Evolutionary conservation across 2,329 filamentous ascomycete species (phyloP).

Genomic region (Scedosporium boydii): DNA sequence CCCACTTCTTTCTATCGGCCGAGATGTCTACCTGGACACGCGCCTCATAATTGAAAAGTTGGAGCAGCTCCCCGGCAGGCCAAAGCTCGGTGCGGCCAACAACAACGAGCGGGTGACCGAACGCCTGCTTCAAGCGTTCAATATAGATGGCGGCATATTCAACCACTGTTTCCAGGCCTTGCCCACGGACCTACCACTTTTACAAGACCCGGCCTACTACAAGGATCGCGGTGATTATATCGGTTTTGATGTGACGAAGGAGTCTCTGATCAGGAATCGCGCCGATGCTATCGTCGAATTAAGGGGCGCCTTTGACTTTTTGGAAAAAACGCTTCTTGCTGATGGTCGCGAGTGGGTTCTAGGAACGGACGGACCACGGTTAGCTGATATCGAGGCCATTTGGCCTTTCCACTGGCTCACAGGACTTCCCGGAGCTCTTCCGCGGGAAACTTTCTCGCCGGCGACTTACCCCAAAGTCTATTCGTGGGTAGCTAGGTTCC

Average conservation of each 20-base stretch:
- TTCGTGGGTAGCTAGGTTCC: constrained; percentile 56
- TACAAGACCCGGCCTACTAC: constrained; percentile 48
- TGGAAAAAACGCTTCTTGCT: constrained; percentile 53
- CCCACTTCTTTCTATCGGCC: constrained; percentile 55
- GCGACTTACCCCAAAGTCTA: constrained; percentile 49
- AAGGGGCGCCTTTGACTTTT: constrained; percentile 39
- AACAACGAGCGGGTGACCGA: constrained; percentile 35
- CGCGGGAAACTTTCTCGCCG: constrained; percentile 38
- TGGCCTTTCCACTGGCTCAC: constrained; percentile 61
- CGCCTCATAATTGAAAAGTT: constrained; percentile 59
- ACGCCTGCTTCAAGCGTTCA: constrained; percentile 45
- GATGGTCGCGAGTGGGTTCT: constrained; percentile 61
- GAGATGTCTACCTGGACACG: constrained; percentile 61
- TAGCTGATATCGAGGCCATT: constrained; percentile 61
- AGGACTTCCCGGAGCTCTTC: constrained; percentile 44
- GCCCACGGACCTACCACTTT: constrained; percentile 41
- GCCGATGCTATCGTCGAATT: constrained; percentile 49
- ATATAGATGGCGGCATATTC: constrained; percentile 50
- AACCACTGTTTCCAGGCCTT: constrained; percentile 40
- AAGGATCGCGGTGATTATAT: constrained; percentile 42
- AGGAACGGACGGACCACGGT: constrained; percentile 36
- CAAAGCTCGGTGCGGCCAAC: constrained; percentile 25
- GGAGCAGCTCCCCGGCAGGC: constrained; percentile 37
- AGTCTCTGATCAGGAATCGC: constrained; percentile 20
- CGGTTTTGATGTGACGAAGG: constrained; percentile 16